These are phyloP conservation scores for Aspergillus haitiensis DNA, from an alignment of 495 filamentous ascomycete genomes.

Conservation along the genomic window DNA sequence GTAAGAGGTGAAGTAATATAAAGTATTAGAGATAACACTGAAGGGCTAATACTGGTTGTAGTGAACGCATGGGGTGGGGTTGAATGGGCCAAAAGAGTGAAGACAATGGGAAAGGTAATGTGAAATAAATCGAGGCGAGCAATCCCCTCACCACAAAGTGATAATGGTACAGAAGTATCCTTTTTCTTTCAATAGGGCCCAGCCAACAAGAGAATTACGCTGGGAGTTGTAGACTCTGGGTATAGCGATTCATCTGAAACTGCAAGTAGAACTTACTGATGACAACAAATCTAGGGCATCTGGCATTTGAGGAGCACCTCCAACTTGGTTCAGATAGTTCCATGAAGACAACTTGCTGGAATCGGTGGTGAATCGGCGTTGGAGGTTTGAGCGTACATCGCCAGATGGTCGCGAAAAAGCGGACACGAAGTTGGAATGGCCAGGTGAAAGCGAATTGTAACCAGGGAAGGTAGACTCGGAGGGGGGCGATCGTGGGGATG, in stretches of 20 bases:
- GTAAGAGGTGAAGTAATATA: neutral
- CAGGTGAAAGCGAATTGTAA: slow-evolving; percentile 68
- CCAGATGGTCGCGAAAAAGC: slow-evolving; percentile 54
- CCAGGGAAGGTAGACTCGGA: slow-evolving; percentile 69
- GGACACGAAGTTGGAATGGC: slow-evolving; percentile 58
- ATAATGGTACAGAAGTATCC: neutral
- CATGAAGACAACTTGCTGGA: slow-evolving; percentile 81
- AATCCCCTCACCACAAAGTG: too few relatives aligned
- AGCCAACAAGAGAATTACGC: too few relatives aligned
- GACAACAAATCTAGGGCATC: slow-evolving; percentile 60
- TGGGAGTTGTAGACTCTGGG: neutral
- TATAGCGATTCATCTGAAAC: neutral
- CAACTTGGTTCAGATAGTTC: slow-evolving; percentile 63
- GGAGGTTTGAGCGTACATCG: slow-evolving; percentile 70
- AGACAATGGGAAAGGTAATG: neutral
- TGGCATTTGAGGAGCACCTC: slow-evolving; percentile 44
- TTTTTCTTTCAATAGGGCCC: too few relatives aligned
- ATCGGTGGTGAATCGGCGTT: slow-evolving; percentile 92
- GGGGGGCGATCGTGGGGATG: slow-evolving; percentile 68
- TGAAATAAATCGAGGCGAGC: neutral
- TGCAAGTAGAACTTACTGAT: slow-evolving; percentile 43
- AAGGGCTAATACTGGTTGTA: neutral
- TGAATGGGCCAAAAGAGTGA: slow-evolving; percentile 1
- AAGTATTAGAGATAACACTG: neutral
- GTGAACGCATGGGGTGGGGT: neutral